phyloP scores from a whole-genome alignment of 441 rosid genomes.

The Mallotus japonicus region DNA sequence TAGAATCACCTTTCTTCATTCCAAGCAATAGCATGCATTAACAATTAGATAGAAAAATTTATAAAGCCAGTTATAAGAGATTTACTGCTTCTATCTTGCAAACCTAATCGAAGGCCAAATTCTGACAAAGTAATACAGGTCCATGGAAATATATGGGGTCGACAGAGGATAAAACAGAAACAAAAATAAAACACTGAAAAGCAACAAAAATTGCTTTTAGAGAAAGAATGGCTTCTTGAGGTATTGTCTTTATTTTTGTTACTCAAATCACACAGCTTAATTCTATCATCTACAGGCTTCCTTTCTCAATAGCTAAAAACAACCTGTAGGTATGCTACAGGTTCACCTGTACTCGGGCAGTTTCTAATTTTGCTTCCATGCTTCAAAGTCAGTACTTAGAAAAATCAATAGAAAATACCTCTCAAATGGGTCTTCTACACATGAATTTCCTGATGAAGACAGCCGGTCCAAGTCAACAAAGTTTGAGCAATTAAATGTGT shows the following conservation, averaged over 20 bases:
- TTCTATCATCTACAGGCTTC: not conserved
- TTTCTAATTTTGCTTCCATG: slow-evolving; percentile 13
- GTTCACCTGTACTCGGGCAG: not conserved
- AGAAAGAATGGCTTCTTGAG: not conserved
- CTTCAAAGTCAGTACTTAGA: not conserved
- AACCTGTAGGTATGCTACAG: not conserved
- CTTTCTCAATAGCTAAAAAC: not conserved
- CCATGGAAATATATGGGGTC: not conserved
- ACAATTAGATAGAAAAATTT: not conserved
- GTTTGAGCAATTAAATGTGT: slow-evolving; percentile 61
- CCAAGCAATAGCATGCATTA: not conserved
- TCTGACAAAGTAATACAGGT: not conserved
- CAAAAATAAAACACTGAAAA: not conserved
- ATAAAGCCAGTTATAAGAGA: not conserved
- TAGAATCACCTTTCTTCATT: slow-evolving; percentile 10
- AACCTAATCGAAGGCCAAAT: not conserved
- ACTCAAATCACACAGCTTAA: not conserved
- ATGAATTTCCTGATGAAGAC: slow-evolving; percentile 78
- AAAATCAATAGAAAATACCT: slow-evolving; percentile 46
- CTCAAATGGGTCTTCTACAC: slow-evolving; percentile 67
- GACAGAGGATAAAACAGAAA: not conserved
- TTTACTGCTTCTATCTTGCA: not conserved
- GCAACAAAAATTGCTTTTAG: not conserved
- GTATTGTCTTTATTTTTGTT: not conserved
- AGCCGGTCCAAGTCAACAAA: slow-evolving; percentile 87